Evolutionary conservation across 2,329 filamentous ascomycete species (phyloP).

Genomic region (Penicillium sp.): DNA sequence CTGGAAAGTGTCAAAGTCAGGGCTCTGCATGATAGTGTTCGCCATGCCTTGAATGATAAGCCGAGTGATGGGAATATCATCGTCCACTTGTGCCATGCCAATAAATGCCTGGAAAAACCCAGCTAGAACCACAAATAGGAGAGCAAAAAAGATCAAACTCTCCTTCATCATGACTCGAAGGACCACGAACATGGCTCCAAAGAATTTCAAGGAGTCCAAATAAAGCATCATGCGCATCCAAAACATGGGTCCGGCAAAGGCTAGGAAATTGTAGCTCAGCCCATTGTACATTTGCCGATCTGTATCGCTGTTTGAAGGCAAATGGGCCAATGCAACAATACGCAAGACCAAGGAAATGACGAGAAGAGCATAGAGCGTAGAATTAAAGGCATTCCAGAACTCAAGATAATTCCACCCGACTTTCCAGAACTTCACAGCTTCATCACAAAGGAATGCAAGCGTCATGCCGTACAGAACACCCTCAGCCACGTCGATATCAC

Average conservation of each 20-base stretch:
- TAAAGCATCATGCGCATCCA: slow-evolving; percentile 92
- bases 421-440: slow-evolving; percentile 87
- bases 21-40: slow-evolving; percentile 87
- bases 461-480: slow-evolving; percentile 88
- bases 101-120: slow-evolving; percentile 91
- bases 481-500: slow-evolving; percentile 82
- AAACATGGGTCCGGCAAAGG: slow-evolving; percentile 93
- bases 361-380: slow-evolving; percentile 74
- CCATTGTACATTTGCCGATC: slow-evolving; percentile 67
- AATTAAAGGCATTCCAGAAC: slow-evolving; percentile 98
- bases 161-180: slow-evolving; percentile 94
- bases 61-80: slow-evolving; percentile 55
- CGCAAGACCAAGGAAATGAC: slow-evolving; percentile 76
- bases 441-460: slow-evolving; percentile 84
- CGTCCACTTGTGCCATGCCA: slow-evolving; percentile 80
- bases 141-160: slow-evolving; percentile 92
- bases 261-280: slow-evolving; percentile 89
- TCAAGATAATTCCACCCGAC: slow-evolving; percentile 86
- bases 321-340: slow-evolving; percentile 71
- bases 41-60: slow-evolving; percentile 61
- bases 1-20: slow-evolving; percentile 87
- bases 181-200: slow-evolving; percentile 96
- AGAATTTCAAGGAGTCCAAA: slow-evolving; percentile 90
- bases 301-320: slow-evolving; percentile 48
- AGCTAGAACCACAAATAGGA: slow-evolving; percentile 75